phyloP scores from a whole-genome alignment of 768 basidiomycete genomes.

The Vararia minispora region DNA sequence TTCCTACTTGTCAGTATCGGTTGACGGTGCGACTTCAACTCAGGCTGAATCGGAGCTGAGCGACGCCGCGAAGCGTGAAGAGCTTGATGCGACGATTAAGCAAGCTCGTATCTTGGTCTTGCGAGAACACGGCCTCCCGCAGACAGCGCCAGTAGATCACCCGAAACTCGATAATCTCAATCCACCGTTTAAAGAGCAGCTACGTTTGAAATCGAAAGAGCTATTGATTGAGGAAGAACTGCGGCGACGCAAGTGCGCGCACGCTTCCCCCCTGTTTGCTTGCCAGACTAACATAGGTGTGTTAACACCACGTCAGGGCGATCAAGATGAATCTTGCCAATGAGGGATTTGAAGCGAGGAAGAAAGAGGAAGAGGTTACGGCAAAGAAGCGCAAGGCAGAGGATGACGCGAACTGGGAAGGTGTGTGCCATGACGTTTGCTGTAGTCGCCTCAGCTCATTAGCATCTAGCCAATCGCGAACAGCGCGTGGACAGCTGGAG shows the following conservation, averaged over 20 bases:
- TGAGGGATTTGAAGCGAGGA: conserved; percentile 85
- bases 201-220: conserved; percentile 69
- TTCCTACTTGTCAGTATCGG: not conserved
- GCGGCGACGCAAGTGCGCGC: conserved; percentile 63
- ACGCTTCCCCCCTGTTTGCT: not conserved
- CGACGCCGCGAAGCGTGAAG: conserved; percentile 69
- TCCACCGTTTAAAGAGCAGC: conserved; percentile 56
- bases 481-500: conserved; percentile 82
- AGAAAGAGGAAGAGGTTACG: conserved; percentile 78
- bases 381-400: conserved; percentile 79
- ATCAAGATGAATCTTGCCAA: conserved; percentile 87
- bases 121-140: conserved; percentile 49
- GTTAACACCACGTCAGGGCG: conserved; percentile 37
- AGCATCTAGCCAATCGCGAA: conserved; percentile 40
- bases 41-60: conserved; percentile 81
- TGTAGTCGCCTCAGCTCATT: not conserved
- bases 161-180: conserved; percentile 37
- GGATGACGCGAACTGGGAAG: conserved; percentile 85
- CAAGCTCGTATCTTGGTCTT: conserved; percentile 65
- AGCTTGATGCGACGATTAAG: conserved; percentile 68
- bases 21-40: conserved; percentile 1
- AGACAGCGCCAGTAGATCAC: conserved; percentile 48
- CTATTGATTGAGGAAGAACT: conserved; percentile 87
- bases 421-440: conserved; percentile 26
- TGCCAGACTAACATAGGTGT: conserved; percentile 2